These are phyloP conservation scores for Ustulina deusta DNA, from an alignment of 2,329 filamentous ascomycete genomes.

Conservation along the genomic window DNA sequence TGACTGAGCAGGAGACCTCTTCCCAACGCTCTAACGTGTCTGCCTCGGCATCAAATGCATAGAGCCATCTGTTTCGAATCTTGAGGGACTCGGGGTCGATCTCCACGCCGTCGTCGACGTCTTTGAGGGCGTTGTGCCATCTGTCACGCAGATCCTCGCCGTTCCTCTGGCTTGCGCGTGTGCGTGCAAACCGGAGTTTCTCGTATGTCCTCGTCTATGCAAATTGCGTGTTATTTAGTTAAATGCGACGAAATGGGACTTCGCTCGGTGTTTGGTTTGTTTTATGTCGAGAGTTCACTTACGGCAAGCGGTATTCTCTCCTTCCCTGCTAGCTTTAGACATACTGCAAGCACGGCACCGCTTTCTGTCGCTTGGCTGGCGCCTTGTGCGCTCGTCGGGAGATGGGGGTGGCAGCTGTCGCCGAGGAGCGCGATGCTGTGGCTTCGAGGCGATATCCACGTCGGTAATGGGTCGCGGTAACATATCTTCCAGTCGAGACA, in stretches of 20 bases:
- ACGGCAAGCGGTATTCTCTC: constrained; percentile 55
- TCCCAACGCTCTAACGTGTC: constrained; percentile 58
- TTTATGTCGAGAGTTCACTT: constrained; percentile 32
- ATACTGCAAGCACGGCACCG: constrained; percentile 59
- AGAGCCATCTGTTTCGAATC: constrained; percentile 61
- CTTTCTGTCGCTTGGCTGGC: constrained; percentile 67
- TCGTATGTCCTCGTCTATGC: constrained; percentile 57
- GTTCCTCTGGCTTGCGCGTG: constrained; percentile 57
- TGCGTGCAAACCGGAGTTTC: constrained; percentile 57
- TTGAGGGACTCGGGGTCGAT: constrained; percentile 60
- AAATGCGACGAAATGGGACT: not conserved
- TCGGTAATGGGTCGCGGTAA: constrained; percentile 64
- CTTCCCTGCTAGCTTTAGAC: constrained; percentile 58
- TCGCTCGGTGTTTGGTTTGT: not conserved
- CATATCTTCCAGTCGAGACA: constrained; percentile 68
- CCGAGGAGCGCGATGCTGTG: constrained; percentile 64
- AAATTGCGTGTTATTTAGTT: constrained; percentile 7
- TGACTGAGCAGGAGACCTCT: constrained; percentile 54
- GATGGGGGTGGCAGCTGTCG: constrained; percentile 66
- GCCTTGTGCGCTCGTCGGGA: constrained; percentile 66
- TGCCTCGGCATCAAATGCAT: constrained; percentile 60
- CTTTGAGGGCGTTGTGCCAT: constrained; percentile 59
- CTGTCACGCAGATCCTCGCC: constrained; percentile 58
- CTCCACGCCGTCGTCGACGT: constrained; percentile 56
- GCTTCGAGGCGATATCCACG: constrained; percentile 61